Evolutionary conservation across 2,329 filamentous ascomycete genomes (phyloP), one percentile per base, ranked within the genome.

Genomic region (Coniochaeta prunicola): DNA sequence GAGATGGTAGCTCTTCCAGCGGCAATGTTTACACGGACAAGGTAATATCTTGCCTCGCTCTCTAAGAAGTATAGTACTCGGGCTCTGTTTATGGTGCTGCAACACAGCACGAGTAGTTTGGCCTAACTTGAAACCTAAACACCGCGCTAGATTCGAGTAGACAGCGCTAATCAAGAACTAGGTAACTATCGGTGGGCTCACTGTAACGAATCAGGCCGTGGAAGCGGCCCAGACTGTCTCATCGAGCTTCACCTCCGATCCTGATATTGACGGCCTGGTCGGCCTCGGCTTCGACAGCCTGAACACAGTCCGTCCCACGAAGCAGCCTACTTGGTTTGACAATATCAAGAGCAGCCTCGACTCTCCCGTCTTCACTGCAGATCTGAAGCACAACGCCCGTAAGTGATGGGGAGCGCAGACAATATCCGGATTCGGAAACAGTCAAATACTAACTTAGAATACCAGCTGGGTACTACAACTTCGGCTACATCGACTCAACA

Each of bases 401-500:
- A 68, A 56, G 62, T 61, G 17, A 36, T 10, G n/a, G n/a, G n/a
- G n/a, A 31, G 26, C 2, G 31, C 34, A 21, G n/a, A n/a, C 33
- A 21, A n/a, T 15, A 7, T 2, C 2, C 5, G 21, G 34, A 21
- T 55, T 21, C 30, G 10, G 30, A 28, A 19, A 13, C 6, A 13
- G 21, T n/a, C 3, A 55, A n/a, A 15, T n/a, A 31, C 50, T 53
- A 33, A 53, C 10, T 10, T 57, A 21, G 19, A 34, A 30, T 19
- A 34, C 34, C 48, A 66, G 70, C 67, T 17, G 71, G 71, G 28
- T 70, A 62, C 36, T 73, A 73, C 64, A 70, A 73, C 65, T 73
- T 73, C 26, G 72, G 72, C 54, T 74, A 76, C 74, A 82, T 87
- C 64, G 84, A 88, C 74, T 68, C 68, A 45, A 70, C 73, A 67